A percentile compares a stretch with the other conserved stretches of the same genome.
Conservation (phyloP, 768 basidiomycete genomes). For the Psilocybe cubensis region DNA sequence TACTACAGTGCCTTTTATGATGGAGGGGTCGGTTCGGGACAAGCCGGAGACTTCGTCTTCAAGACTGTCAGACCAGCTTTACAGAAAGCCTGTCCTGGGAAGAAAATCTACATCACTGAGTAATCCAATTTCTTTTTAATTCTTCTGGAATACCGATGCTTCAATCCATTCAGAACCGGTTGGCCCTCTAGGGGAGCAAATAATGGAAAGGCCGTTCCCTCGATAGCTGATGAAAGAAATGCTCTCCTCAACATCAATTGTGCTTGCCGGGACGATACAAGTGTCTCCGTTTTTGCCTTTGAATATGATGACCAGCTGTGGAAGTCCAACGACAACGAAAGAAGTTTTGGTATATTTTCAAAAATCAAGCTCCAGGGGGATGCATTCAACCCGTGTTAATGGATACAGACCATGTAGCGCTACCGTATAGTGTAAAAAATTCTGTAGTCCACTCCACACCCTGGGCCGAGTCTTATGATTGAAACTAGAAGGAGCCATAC, state of each 20-base stretch:
- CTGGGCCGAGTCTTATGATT: no score
- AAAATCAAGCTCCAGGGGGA: conserved; percentile 32
- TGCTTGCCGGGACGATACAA: conserved; percentile 35
- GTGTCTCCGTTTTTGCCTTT: conserved; percentile 41
- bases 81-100: conserved; percentile 38
- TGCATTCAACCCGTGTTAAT: conserved; percentile 19
- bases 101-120: conserved; percentile 43
- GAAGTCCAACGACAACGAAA: conserved; percentile 41
- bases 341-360: conserved; percentile 43
- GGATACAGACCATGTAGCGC: not conserved
- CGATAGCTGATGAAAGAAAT: conserved; percentile 31
- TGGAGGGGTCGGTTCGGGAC: conserved; percentile 29
- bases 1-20: conserved; percentile 40
- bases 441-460: no score
- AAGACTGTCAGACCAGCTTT: conserved; percentile 42
- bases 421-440: no score
- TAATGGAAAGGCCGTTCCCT: conserved; percentile 33
- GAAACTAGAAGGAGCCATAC: no score
- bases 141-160: not conserved
- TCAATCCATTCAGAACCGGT: conserved; percentile 32
- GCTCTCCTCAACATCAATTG: conserved; percentile 41
- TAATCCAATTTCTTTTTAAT: conserved; percentile 7
- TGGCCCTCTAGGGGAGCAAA: conserved; percentile 42
- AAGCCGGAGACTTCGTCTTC: conserved; percentile 42
- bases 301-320: conserved; percentile 46